Conservation (phyloP, 805 yeast species). For the Kodamaea hsintzibuensis region DNA sequence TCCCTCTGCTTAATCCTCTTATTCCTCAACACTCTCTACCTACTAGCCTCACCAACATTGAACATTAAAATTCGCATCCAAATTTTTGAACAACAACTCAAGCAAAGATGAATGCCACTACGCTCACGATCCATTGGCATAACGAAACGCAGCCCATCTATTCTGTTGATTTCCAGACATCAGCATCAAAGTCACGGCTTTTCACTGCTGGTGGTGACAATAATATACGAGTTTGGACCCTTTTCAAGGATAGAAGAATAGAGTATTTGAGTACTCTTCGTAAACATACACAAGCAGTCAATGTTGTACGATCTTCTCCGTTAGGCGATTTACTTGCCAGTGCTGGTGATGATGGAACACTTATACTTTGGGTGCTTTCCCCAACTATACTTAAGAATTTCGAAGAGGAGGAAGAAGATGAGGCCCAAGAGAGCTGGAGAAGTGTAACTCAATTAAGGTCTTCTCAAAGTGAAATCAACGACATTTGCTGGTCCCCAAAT, state of each 20-base stretch:
- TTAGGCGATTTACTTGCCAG: conserved; percentile 73
- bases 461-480: conserved; percentile 80
- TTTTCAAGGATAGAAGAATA: conserved; percentile 33
- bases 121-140: conserved; percentile 70
- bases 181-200: conserved; percentile 39
- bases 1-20: no score
- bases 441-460: conserved; percentile 58
- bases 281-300: conserved; percentile 94
- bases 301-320: conserved; percentile 79
- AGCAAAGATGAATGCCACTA: conserved; percentile 34
- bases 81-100: background rate
- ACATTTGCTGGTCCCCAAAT: conserved; percentile 91
- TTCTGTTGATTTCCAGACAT: conserved; percentile 62
- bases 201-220: conserved; percentile 96
- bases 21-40: no score
- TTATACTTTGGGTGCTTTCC: conserved; percentile 73
- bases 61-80: background rate
- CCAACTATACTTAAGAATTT: conserved; percentile 58
- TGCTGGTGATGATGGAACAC: conserved; percentile 94
- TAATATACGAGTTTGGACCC: conserved; percentile 66
- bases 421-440: conserved; percentile 67
- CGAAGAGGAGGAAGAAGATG: conserved; percentile 48
- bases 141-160: conserved; percentile 76
- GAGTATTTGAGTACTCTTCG: conserved; percentile 78
- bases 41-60: no score